These are phyloP conservation scores for Russula emetica DNA, from an alignment of 768 basidiomycete genomes.

Conservation along the genomic window DNA sequence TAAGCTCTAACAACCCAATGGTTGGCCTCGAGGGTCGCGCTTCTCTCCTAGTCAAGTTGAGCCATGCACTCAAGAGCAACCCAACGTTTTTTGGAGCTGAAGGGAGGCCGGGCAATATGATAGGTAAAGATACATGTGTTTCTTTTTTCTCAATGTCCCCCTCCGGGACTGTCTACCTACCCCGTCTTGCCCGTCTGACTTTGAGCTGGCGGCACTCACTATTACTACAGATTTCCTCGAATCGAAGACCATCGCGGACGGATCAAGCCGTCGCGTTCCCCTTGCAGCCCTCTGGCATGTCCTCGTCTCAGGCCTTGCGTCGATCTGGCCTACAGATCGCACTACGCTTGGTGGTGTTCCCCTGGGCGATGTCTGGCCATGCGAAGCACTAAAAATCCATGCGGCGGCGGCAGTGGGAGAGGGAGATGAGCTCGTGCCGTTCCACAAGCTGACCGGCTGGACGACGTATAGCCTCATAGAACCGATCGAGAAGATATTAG, in stretches of 20 bases:
- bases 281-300: conserved; percentile 75
- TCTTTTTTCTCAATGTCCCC: conserved; percentile 9
- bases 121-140: conserved; percentile 48
- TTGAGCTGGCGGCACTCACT: neutral
- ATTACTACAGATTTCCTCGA: conserved; percentile 63
- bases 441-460: conserved; percentile 97
- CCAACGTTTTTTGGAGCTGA: conserved; percentile 68
- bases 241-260: conserved; percentile 45
- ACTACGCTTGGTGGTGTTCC: conserved; percentile 59
- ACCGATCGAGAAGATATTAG: conserved; percentile 68
- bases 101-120: conserved; percentile 75
- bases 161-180: neutral
- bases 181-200: conserved; percentile 7
- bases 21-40: conserved; percentile 86
- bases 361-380: conserved; percentile 95
- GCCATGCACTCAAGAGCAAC: conserved; percentile 60
- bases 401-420: conserved; percentile 33
- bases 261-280: conserved; percentile 49
- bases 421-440: conserved; percentile 77
- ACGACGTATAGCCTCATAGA: conserved; percentile 85
- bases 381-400: conserved; percentile 45
- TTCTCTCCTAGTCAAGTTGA: conserved; percentile 67
- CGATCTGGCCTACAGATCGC: conserved; percentile 84
- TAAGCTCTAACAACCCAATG: conserved; percentile 73
- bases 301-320: conserved; percentile 75